These are phyloP conservation scores for Quercus robur DNA, from an alignment of 306 rosid genomes.

Conservation along the genomic window DNA sequence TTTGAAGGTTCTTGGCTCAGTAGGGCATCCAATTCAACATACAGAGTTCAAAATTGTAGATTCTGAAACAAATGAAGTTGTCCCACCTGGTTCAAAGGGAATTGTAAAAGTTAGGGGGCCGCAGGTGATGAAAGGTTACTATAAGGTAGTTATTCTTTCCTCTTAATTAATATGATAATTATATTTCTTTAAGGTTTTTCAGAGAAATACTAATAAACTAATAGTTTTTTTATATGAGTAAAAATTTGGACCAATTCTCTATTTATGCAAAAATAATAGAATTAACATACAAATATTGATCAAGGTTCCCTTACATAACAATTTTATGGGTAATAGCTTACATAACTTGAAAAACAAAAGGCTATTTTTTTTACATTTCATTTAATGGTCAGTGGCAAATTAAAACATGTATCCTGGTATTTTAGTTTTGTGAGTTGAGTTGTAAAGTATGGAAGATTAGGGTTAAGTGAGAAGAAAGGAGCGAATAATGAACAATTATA, in stretches of 20 bases:
- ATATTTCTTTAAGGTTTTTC: neutral
- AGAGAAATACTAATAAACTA: neutral
- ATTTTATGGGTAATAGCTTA: neutral
- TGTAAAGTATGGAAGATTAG: too few species aligned
- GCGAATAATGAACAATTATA: too few species aligned
- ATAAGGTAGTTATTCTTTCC: conserved; percentile 55
- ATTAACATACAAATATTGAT: neutral
- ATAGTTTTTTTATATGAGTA: too few species aligned
- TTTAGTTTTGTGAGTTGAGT: too few species aligned
- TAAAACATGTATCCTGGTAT: too few species aligned
- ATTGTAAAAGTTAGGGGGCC: conserved; percentile 78
- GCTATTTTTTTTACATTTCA: neutral
- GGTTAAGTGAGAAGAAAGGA: too few species aligned
- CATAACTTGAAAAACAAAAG: neutral
- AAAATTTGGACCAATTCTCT: too few species aligned
- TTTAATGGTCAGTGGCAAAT: too few species aligned
- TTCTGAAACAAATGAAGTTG: conserved; percentile 65
- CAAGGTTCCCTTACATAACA: neutral
- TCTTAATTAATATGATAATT: neutral
- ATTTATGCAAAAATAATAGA: neutral
- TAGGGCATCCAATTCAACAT: conserved; percentile 77
- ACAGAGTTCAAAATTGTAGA: conserved; percentile 75
- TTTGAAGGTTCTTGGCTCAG: conserved; percentile 92
- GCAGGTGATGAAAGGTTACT: conserved; percentile 89
- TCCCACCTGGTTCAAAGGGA: conserved; percentile 83